Percentiles rank a stretch among this genome's conserved stretches.
phyloP scores from a whole-genome alignment of 1,284 basidiomycete species.

The Cerioporus squamosus region DNA sequence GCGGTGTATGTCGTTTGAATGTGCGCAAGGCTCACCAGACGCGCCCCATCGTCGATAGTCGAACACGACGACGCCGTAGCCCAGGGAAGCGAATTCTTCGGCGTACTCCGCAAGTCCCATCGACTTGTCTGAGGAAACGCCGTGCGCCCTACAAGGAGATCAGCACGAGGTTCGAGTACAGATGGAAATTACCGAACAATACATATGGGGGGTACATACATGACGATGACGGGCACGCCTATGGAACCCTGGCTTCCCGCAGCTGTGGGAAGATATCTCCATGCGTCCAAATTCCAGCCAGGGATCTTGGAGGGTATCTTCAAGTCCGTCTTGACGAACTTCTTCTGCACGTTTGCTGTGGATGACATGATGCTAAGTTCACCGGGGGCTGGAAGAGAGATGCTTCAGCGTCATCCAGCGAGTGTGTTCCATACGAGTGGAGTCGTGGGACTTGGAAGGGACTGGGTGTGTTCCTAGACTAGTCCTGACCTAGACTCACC shows the following conservation, averaged over 20 bases:
- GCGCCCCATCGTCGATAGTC: conserved; percentile 45
- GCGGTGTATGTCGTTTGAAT: too few species aligned
- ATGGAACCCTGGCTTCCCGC: not conserved
- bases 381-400: too few species aligned
- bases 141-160: conserved; percentile 37
- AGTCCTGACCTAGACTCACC: too few species aligned
- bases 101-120: conserved; percentile 40
- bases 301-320: conserved; percentile 39
- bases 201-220: conserved; percentile 26
- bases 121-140: conserved; percentile 38
- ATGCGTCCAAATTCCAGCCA: conserved; percentile 42
- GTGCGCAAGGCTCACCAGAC: conserved; percentile 34
- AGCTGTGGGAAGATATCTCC: conserved; percentile 35
- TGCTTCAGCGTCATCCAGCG: too few species aligned
- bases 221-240: conserved; percentile 40
- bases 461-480: too few species aligned
- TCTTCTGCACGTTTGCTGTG: not conserved
- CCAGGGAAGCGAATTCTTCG: conserved; percentile 35
- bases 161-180: not conserved
- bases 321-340: conserved; percentile 19
- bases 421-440: too few species aligned
- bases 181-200: too few species aligned
- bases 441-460: too few species aligned
- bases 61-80: conserved; percentile 43
- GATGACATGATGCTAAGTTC: not conserved